These are phyloP conservation scores for Beauveria scarabaeidicola DNA, from an alignment of 2,329 filamentous ascomycete species.

Conservation along the genomic window DNA sequence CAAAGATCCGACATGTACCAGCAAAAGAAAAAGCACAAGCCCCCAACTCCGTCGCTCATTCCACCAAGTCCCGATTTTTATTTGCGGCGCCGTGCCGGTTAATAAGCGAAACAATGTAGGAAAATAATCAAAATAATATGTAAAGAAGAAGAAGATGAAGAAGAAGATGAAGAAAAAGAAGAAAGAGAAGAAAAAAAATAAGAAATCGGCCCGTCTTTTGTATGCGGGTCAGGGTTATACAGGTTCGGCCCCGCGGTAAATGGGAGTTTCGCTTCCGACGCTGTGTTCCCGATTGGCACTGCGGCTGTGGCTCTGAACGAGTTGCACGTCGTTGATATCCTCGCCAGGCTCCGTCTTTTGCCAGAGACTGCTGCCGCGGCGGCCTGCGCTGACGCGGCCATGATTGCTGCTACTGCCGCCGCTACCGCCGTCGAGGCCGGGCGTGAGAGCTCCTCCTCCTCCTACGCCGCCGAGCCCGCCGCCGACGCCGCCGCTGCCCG, in stretches of 20 bases:
- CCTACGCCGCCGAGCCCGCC: not conserved
- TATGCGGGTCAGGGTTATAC: not conserved
- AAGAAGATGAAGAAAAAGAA: not conserved
- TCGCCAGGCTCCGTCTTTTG: slow-evolving; percentile 2
- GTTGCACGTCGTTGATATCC: not conserved
- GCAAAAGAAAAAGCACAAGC: not conserved
- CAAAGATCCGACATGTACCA: not conserved
- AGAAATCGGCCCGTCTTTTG: not conserved
- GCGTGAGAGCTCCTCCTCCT: too few species aligned
- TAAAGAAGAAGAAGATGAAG: not conserved
- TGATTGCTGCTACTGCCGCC: not conserved
- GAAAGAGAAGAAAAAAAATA: not conserved
- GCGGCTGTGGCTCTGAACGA: not conserved
- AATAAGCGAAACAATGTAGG: not conserved
- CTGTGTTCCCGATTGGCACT: not conserved
- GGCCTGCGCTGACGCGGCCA: too few species aligned
- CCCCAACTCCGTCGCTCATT: not conserved
- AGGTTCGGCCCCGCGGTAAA: not conserved
- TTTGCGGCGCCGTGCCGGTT: not conserved
- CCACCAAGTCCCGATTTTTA: not conserved
- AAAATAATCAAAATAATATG: too few species aligned
- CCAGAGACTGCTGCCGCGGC: not conserved
- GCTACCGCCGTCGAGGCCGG: not conserved
- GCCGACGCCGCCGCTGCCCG: not conserved
- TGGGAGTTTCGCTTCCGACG: slow-evolving; percentile 1